Evolutionary conservation across 129 eudicot genomes (phyloP).

Genomic region (Dittrichia graveolens): DNA sequence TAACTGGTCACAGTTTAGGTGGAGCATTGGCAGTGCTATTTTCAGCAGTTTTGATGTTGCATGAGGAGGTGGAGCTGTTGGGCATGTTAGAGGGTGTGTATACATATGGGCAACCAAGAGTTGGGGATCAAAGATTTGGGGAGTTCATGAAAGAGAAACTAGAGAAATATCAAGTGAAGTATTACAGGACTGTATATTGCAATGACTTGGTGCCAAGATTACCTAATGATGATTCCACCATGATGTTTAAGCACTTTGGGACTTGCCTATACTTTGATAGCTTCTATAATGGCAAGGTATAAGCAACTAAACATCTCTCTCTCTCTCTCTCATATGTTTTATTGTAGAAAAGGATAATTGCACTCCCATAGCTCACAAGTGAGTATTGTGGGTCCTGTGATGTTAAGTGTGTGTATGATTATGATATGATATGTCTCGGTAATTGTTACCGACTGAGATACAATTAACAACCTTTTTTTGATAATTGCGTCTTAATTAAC

Average conservation of each 20-base stretch:
- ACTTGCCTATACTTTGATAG: conserved; percentile 46
- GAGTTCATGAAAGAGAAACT: conserved; percentile 29
- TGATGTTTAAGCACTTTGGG: conserved; percentile 58
- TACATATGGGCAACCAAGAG: conserved; percentile 68
- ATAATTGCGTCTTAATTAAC: no score
- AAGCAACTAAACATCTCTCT: conserved; percentile 17
- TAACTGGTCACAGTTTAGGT: conserved; percentile 65
- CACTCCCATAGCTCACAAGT: no score
- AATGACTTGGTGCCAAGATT: conserved; percentile 55
- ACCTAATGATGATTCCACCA: conserved; percentile 43
- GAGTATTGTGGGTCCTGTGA: background rate
- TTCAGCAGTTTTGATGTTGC: conserved; percentile 44
- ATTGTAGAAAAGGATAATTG: no score
- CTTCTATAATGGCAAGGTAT: conserved; percentile 38
- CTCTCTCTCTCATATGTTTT: background rate
- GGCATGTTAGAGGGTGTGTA: conserved; percentile 52
- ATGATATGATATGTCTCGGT: background rate
- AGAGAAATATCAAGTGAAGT: conserved; percentile 6
- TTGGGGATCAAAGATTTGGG: conserved; percentile 49
- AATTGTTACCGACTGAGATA: no score
- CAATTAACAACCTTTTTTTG: no score
- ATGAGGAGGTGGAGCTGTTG: conserved; percentile 38
- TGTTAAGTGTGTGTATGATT: background rate
- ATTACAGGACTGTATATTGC: conserved; percentile 50
- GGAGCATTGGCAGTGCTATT: conserved; percentile 54